Percentiles rank a stretch among this genome's conserved stretches.
These are phyloP conservation scores for Xylariaceae sp. DNA, from an alignment of 2,329 filamentous ascomycete genomes.

Conservation along the genomic window DNA sequence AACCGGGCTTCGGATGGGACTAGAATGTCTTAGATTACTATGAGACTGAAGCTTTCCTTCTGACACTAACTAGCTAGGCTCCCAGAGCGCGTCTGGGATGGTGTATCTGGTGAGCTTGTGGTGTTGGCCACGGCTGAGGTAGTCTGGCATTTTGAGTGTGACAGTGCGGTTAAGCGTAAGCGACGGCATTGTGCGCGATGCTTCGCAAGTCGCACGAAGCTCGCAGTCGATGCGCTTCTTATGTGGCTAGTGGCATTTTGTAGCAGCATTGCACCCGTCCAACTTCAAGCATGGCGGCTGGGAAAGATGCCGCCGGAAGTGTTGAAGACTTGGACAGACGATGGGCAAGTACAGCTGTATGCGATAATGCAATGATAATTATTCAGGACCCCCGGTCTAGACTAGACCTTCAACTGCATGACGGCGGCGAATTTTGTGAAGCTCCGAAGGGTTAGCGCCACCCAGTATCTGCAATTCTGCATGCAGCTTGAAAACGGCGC, in stretches of 20 bases:
- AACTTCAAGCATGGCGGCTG: slow-evolving; percentile 20
- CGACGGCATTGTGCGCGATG: slow-evolving; percentile 38
- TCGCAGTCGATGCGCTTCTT: slow-evolving; percentile 38
- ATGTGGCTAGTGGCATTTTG: slow-evolving; percentile 34
- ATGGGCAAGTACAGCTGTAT: no score
- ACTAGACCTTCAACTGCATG: background rate
- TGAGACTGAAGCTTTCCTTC: background rate
- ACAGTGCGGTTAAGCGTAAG: slow-evolving; percentile 21
- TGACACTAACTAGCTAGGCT: slow-evolving; percentile 39
- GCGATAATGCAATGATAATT: no score
- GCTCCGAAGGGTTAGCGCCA: no score
- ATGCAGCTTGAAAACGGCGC: no score
- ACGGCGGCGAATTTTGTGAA: background rate
- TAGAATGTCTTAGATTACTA: slow-evolving; percentile 24
- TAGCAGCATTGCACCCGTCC: slow-evolving; percentile 36
- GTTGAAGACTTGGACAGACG: no score
- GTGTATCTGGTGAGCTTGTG: slow-evolving; percentile 13
- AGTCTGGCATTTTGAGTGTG: slow-evolving; percentile 40
- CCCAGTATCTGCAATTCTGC: no score
- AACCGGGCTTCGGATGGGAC: slow-evolving; percentile 60
- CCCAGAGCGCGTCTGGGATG: slow-evolving; percentile 12
- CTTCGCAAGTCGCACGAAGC: slow-evolving; percentile 48
- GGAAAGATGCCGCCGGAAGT: background rate
- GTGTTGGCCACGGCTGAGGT: slow-evolving; percentile 24
- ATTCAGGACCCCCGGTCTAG: no score